A percentile compares a stretch with the other conserved stretches of the same genome.
Conservation (phyloP, 148 eudicot genomes). For the Cornus florida region DNA sequence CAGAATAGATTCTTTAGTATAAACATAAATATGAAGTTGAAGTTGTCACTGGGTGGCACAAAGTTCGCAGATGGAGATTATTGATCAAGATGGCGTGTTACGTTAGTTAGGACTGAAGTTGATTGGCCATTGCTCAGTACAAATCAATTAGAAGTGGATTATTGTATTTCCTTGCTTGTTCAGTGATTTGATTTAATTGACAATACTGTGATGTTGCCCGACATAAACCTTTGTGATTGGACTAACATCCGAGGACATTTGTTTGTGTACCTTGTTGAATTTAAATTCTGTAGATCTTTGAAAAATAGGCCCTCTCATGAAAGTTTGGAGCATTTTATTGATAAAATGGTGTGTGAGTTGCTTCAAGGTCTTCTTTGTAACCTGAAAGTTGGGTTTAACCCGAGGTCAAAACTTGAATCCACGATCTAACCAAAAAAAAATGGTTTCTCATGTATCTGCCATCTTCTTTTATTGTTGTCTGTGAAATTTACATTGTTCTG, state of each 20-base stretch:
- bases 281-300: neutral
- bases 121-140: neutral
- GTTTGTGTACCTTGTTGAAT: neutral
- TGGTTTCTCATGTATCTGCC: neutral
- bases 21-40: neutral
- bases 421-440: too few relatives aligned
- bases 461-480: neutral
- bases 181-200: neutral
- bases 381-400: neutral
- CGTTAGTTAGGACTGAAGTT: neutral
- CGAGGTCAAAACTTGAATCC: neutral
- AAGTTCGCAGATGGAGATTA: too few relatives aligned
- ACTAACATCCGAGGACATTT: neutral
- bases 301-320: neutral
- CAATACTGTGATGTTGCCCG: neutral
- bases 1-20: neutral
- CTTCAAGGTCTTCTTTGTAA: neutral
- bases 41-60: neutral
- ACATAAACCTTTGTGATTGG: neutral
- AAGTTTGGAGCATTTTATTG: neutral
- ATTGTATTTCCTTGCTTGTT: too few relatives aligned
- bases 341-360: neutral
- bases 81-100: neutral
- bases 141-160: neutral
- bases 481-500: neutral